phyloP scores from a whole-genome alignment of 352 stramenopile genomes.

The Globisporangium megalacanthum region DNA sequence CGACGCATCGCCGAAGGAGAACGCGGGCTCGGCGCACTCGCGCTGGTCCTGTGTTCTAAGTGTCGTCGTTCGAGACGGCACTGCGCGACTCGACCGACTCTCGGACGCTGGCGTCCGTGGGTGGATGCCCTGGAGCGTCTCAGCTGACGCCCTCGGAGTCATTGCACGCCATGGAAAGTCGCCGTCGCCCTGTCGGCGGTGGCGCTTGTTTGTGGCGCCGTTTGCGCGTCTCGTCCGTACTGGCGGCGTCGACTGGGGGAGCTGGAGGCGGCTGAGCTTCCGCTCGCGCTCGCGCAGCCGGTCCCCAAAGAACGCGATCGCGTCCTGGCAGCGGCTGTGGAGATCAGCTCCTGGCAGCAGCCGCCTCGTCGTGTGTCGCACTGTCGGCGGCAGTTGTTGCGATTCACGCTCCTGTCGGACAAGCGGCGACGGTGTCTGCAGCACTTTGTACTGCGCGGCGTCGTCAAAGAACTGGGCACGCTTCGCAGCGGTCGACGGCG shows the following conservation, averaged over 20 bases:
- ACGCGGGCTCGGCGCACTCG: background rate
- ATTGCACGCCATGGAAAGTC: constrained; percentile 10
- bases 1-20: constrained; percentile 38
- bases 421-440: constrained; percentile 31
- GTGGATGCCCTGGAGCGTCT: constrained; percentile 11
- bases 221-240: constrained; percentile 13
- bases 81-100: background rate
- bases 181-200: background rate
- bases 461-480: constrained; percentile 44
- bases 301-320: constrained; percentile 30
- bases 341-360: constrained; percentile 16
- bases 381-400: too few species aligned
- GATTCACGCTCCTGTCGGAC: constrained; percentile 11
- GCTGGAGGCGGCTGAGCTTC: constrained; percentile 33
- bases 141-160: background rate
- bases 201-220: constrained; percentile 11
- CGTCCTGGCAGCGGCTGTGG: constrained; percentile 35
- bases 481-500: background rate
- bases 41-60: background rate
- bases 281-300: constrained; percentile 32
- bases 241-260: constrained; percentile 14
- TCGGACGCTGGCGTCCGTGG: background rate
- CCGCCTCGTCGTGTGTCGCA: background rate
- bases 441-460: constrained; percentile 34
- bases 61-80: background rate